Evolutionary conservation across 345 rosid genomes (phyloP).

Genomic region (Eucalyptus regnans): DNA sequence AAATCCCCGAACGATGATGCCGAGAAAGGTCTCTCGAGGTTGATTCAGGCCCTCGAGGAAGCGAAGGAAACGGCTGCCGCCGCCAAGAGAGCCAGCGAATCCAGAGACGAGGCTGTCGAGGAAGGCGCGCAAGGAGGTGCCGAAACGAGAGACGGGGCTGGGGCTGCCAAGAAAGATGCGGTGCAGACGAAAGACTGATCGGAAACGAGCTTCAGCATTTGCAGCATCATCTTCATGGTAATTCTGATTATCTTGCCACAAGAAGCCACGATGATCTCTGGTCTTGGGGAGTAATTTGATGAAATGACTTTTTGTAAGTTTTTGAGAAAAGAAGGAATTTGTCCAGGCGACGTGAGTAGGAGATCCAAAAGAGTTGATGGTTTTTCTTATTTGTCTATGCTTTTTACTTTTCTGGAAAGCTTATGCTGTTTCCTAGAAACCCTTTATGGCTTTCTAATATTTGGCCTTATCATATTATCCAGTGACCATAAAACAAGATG

Average conservation of each 20-base stretch:
- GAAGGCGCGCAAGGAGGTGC: too few relatives aligned
- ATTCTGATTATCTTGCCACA: not conserved
- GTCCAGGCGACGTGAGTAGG: not conserved
- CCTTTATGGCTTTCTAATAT: not conserved
- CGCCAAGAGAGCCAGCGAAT: too few relatives aligned
- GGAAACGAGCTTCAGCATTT: not conserved
- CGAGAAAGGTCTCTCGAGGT: too few relatives aligned
- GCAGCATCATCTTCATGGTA: not conserved
- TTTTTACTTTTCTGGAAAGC: not conserved
- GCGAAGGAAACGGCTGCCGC: too few relatives aligned
- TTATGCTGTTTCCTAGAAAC: not conserved
- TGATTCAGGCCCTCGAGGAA: too few relatives aligned
- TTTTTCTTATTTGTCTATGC: not conserved
- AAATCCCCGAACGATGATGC: too few relatives aligned
- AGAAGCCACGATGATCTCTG: not conserved
- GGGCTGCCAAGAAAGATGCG: not conserved
- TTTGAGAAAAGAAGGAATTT: not conserved
- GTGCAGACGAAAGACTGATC: not conserved
- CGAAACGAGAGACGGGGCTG: too few relatives aligned
- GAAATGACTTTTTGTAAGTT: not conserved
- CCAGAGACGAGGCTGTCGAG: too few relatives aligned
- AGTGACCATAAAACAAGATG: not conserved
- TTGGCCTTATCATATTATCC: not conserved
- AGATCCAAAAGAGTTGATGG: not conserved
- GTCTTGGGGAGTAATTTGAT: not conserved